Base-by-base conservation (phyloP, 192 early-diverging fungal genomes). In the Allomyces macrogynus region DNA sequence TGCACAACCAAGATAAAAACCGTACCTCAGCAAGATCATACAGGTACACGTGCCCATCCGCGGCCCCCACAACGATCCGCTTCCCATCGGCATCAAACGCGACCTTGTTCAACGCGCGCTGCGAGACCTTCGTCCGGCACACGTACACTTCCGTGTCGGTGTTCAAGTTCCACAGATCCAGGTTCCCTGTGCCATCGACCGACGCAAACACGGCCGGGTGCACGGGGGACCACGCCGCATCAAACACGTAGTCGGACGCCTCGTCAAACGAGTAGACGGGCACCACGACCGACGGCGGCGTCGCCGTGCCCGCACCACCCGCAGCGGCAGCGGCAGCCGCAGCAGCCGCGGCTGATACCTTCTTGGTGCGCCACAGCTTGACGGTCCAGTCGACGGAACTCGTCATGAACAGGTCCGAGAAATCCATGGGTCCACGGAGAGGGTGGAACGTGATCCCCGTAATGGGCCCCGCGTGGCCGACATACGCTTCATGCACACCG, bases 161-260 rank as follows among this genome's bases (percentile, higher is more conserved):
- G 73, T 94, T 99, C 68, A 99, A 73, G 72, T 99, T 90, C 88
- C 91, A 97, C 61, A 99, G 69, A 66, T 89, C 85, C 73, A 99
- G 84, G 64, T 82, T 81, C 9, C 95, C 96, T 0, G 77, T 83
- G 10, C 92, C 96, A 69, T 97, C 93, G 3, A 90, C 91, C 1
- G 85, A 80, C 20, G 84, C 93, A 79, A 99, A 97, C 40, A 98
- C 66, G 0, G 93, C 84, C 9, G 96, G 96, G 71, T 97, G 93
- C n/a, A 79, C 76, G 3, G 96, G 95, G 22, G 91, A 94, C 96
- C 96, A 99, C 71, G 88, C 86, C 14, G 90, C 95, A 72, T 99
- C 96, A 72, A 88, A 94, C 23, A 99, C 94, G 73, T 95, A 97
- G 76, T 99, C 95, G 70, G 93, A 87, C 10, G 89, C 81, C 24